Evolutionary conservation across 495 filamentous ascomycete species (phyloP).

Genomic region (Mytilinidion resinicola): DNA sequence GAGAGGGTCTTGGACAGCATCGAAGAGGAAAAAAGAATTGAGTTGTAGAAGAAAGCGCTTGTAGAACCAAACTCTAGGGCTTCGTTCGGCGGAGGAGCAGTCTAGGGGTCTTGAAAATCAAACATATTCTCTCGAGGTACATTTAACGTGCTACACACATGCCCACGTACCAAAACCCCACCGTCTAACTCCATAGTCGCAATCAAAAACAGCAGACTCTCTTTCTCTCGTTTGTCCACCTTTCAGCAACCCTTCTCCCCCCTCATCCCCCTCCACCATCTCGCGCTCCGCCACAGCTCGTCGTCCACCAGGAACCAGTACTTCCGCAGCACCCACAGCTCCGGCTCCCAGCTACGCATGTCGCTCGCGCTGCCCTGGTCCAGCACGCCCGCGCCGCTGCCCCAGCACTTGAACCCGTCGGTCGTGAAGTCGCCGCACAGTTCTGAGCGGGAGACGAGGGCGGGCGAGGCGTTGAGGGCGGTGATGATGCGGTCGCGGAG

Average conservation of each 20-base stretch:
- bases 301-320: not conserved
- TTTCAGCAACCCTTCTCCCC: not conserved
- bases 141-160: no score
- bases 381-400: not conserved
- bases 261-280: not conserved
- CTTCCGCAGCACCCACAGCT: not conserved
- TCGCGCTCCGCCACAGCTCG: not conserved
- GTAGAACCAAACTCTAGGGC: no score
- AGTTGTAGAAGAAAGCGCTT: no score
- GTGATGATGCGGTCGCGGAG: not conserved
- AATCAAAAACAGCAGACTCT: no score
- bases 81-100: no score
- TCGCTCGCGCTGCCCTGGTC: not conserved
- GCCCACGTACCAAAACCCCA: no score
- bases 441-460: not conserved
- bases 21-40: no score
- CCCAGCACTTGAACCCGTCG: not conserved
- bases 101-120: no score
- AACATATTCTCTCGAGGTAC: no score
- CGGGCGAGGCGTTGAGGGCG: not conserved
- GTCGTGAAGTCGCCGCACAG: not conserved
- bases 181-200: no score
- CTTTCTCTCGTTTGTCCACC: no score
- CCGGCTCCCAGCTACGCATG: not conserved
- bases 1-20: no score